Base-by-base conservation (phyloP, 2,329 filamentous ascomycete species). In the Sclerotinia spermophila region DNA sequence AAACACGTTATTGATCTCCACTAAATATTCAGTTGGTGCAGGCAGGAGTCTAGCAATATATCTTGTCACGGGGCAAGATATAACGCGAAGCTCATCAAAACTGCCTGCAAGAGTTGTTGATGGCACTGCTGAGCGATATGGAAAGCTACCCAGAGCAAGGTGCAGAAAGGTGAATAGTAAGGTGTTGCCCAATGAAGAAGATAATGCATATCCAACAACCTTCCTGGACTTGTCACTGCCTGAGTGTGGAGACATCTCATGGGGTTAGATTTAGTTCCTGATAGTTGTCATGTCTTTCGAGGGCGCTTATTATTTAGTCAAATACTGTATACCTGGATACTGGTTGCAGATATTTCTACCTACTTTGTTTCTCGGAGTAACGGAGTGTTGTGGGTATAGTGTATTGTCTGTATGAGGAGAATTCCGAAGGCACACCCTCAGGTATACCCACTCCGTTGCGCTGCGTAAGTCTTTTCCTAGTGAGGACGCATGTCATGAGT, bases 341-440 rank as follows among this genome's bases (percentile, higher is more conserved):
- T 21, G 35, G 33, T 11, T 65, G 33, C 45, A 66, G 45, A 55
- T 40, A 66, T 66, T 48, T 66, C 45, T 21, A 66, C 62, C 45
- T 53, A 66, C 45, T 66, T 55, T 10, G 35, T 42, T 51, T 53
- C 62, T 66, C 48, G 62, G 45, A 66, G 62, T 35, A 66, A 66
- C 45, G 62, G 62, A 11, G 62, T 66, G 62, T 10, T 2, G 62
- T 53, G 35, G 45, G 62, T 53, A 66, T 53, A 66, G 62, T 66
- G 62, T 27, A 65, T 30, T 66, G 62, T 66, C 62, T 66, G 62
- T 38, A 66, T 66, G 45, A 66, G 62, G 62, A 66, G 62, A 66
- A 66, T 53, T 66, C 45, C 62, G 45, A 66, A 66, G 62, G 35
- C 45, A 66, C 62, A 66, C 6, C 51, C 45, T 66, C 62, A 66